Evolutionary conservation across 192 early-diverging fungal genomes (phyloP), one percentile per base, ranked within the genome.

Genomic region (Dissophora ornata): DNA sequence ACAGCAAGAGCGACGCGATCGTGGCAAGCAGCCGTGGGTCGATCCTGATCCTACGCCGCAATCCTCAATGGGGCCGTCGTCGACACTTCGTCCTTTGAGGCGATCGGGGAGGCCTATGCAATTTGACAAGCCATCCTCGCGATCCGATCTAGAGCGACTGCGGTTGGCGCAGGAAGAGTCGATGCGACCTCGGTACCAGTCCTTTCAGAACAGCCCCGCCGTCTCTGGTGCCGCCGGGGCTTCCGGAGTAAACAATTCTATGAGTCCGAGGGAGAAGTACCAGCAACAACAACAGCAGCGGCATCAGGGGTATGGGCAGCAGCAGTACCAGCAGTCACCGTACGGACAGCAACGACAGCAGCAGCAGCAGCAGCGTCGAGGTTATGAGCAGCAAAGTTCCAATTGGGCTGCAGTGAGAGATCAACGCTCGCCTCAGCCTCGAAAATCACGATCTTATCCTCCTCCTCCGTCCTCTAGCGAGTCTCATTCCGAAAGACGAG

Each of bases 81-180:
- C 55, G 16, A 38, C 45, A 1, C 32, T 44, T 5, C 42, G 53
- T 15, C 53, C 11, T 22, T n/a, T 56, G 44, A 34, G 63, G 12
- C 53, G 53, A 12, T 57, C 63, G 10, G 53, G 44, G 24, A 66
- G 34, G n/a, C 63, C 63, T 16, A 57, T 66, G 18, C 63, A 57
- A 21, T 46, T 48, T 48, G 63, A 56, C 9, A 66, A 56, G 33
- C 18, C 26, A 38, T 44, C 63, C 11, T 21, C 28, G n/a, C 30
- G 25, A 18, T 46, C 63, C 3, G 63, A 56, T 19, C 32, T 66
- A 26, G 63, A 30, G 21, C 26, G 63, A 30, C 26, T 66, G 4
- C 63, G 54, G 2, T 9, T 57, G 13, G 63, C 28, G 1, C 63
- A 66, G 49, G 63, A 66, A 24, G 53, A 66, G 32, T 60, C 57